Conservation (phyloP, 768 basidiomycete species). For the Kwoniella europaea region DNA sequence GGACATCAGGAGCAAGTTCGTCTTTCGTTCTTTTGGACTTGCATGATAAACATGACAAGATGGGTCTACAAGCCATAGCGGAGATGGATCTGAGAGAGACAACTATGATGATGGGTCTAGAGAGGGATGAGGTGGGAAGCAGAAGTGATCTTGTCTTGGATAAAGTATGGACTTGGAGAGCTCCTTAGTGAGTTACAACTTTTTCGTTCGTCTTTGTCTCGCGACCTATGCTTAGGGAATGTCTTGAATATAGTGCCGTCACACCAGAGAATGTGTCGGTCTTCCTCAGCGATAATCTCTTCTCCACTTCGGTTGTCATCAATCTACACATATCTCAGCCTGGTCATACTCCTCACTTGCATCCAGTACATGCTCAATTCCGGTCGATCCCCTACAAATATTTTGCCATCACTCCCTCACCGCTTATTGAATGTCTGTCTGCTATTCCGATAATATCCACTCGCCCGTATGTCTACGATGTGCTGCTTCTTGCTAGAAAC, state of each 20-base stretch:
- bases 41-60: conserved; percentile 6
- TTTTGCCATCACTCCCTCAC: conserved; percentile 46
- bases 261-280: conserved; percentile 20
- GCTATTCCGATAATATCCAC: conserved; percentile 69
- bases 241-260: conserved; percentile 1
- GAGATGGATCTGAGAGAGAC: conserved; percentile 55
- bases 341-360: conserved; percentile 20
- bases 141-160: conserved; percentile 48
- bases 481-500: conserved; percentile 69
- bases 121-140: conserved; percentile 37
- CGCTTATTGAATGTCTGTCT: conserved; percentile 62
- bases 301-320: conserved; percentile 30
- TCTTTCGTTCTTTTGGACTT: conserved; percentile 21
- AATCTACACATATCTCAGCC: conserved; percentile 39
- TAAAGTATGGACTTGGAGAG: conserved; percentile 44
- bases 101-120: conserved; percentile 57
- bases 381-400: conserved; percentile 3
- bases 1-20: conserved; percentile 18
- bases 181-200: conserved; percentile 34
- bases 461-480: conserved; percentile 69
- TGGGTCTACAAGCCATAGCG: conserved; percentile 29
- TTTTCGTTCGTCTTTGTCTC: too few relatives aligned
- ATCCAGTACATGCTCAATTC: conserved; percentile 33
- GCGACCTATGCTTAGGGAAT: too few relatives aligned
- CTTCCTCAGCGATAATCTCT: conserved; percentile 44